phyloP scores from a whole-genome alignment of 305 asterid genomes.

The Lippia alba region DNA sequence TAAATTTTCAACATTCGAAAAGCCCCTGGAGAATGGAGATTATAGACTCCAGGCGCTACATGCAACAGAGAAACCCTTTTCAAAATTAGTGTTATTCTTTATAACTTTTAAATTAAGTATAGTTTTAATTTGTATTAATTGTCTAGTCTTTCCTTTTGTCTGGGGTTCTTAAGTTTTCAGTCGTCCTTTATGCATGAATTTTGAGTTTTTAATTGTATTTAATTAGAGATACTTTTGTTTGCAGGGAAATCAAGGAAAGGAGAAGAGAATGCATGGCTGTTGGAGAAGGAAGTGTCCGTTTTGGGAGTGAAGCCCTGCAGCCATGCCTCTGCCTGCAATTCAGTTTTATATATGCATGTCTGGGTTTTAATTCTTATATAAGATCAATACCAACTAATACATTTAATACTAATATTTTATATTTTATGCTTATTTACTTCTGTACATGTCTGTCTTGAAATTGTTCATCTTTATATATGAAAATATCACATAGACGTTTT shows the following conservation, averaged over 20 bases:
- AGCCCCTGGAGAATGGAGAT: slow-evolving; percentile 6
- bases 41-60: slow-evolving; percentile 46
- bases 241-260: slow-evolving; percentile 30
- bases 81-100: too few species aligned
- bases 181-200: slow-evolving; percentile 30
- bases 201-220: not conserved
- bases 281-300: slow-evolving; percentile 23
- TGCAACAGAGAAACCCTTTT: slow-evolving; percentile 34
- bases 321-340: slow-evolving; percentile 31
- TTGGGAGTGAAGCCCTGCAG: slow-evolving; percentile 32
- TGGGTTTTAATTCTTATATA: not conserved
- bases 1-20: slow-evolving; percentile 19
- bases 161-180: slow-evolving; percentile 26
- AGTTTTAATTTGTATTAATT: not conserved
- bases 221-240: too few species aligned
- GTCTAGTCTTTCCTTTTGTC: not conserved
- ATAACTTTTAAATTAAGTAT: too few species aligned
- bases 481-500: too few species aligned
- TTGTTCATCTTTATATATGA: too few species aligned
- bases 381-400: too few species aligned
- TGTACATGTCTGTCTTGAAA: too few species aligned
- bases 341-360: slow-evolving; percentile 17
- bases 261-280: slow-evolving; percentile 33
- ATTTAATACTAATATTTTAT: too few species aligned
- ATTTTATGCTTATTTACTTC: too few species aligned